These are phyloP conservation scores for Nakaseomyces bracarensis DNA, from an alignment of 1,139 yeast genomes.

Conservation along the genomic window DNA sequence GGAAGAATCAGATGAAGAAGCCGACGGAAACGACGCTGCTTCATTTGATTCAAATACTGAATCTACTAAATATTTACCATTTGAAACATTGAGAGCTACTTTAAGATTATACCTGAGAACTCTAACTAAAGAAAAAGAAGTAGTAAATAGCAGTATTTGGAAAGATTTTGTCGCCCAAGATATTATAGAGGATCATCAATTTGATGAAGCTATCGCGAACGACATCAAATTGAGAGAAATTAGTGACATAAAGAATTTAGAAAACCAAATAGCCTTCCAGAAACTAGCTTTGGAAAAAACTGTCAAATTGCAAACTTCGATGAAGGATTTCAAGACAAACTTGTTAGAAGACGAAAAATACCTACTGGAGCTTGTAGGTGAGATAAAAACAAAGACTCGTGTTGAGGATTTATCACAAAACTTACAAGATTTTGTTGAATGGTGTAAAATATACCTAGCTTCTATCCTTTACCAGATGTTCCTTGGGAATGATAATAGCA, in stretches of 20 bases:
- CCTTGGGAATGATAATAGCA: slow-evolving; percentile 70
- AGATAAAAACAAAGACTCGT: slow-evolving; percentile 7
- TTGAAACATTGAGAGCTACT: slow-evolving; percentile 69
- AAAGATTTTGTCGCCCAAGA: slow-evolving; percentile 41
- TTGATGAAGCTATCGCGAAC: slow-evolving; percentile 36
- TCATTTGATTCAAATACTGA: slow-evolving; percentile 16
- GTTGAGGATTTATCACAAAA: slow-evolving; percentile 45
- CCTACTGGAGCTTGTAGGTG: slow-evolving; percentile 20
- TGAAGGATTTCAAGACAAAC: slow-evolving; percentile 30
- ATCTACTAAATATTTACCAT: slow-evolving; percentile 32
- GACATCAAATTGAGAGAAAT: slow-evolving; percentile 53
- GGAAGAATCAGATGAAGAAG: slow-evolving; percentile 13
- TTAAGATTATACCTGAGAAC: slow-evolving; percentile 61
- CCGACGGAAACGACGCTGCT: slow-evolving; percentile 17
- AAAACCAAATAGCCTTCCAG: slow-evolving; percentile 69
- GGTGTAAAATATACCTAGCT: slow-evolving; percentile 76
- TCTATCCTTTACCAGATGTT: slow-evolving; percentile 75
- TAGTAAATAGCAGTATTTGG: slow-evolving; percentile 46
- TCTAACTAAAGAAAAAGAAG: slow-evolving; percentile 46
- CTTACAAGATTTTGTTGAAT: slow-evolving; percentile 60
- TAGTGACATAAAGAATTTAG: slow-evolving; percentile 51
- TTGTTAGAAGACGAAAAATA: slow-evolving; percentile 31
- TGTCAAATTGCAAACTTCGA: slow-evolving; percentile 29
- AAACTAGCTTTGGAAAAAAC: slow-evolving; percentile 45
- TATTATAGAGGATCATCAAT: slow-evolving; percentile 28